Base-by-base conservation (phyloP, 2,329 filamentous ascomycete genomes). In the Neofusicoccum laricinum region DNA sequence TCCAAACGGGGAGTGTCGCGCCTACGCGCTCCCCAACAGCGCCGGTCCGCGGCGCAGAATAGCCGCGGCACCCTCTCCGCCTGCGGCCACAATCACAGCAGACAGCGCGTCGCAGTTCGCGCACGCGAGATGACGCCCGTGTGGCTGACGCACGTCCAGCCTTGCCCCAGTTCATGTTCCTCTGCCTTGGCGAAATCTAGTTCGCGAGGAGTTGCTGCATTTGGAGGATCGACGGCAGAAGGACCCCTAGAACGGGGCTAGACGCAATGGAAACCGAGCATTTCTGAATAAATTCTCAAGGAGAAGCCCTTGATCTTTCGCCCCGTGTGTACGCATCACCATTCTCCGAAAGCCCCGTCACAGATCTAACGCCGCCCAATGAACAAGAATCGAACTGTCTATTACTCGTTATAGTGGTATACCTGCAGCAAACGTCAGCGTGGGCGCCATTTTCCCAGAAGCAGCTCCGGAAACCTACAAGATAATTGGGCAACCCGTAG, bases 401-500 rank as follows among this genome's bases (percentile, higher is more conserved):
- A 65, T 63, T 84, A 94, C 81, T 96, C 91, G 76, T 96, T 94
- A 81, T 92, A 94, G 78, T 96, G 91, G 77, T 93, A 96, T 67
- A 95, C 89, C 91, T 95, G 68, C 12, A 49, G 40, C 2, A 40
- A 21, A 11, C n/a, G 50, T 50, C 25, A 57, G 58, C 25, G 36
- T 10, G 2, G 49, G 10, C 40, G 6, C 68, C 57, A 67, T 59
- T 14, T 34, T 49, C 51, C 30, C n/a, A n/a, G 46, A 15, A n/a
- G 4, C 19, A 2, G 15, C 8, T 19, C 17, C 25, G 25, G 30
- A 25, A 61, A 79, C 86, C 75, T 80, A 97, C 95, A 84, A 94
- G 93, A 80, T 99, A 99, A 80, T 98, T 97, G 46, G 95, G 95
- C 73, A 98, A 80, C n/a, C 95, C 95, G 70, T 85, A 92, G 65